Percentiles rank a stretch among this genome's conserved stretches.
These are phyloP conservation scores for Colletotrichum sp. DNA, from an alignment of 2,329 filamentous ascomycete species.

Conservation along the genomic window DNA sequence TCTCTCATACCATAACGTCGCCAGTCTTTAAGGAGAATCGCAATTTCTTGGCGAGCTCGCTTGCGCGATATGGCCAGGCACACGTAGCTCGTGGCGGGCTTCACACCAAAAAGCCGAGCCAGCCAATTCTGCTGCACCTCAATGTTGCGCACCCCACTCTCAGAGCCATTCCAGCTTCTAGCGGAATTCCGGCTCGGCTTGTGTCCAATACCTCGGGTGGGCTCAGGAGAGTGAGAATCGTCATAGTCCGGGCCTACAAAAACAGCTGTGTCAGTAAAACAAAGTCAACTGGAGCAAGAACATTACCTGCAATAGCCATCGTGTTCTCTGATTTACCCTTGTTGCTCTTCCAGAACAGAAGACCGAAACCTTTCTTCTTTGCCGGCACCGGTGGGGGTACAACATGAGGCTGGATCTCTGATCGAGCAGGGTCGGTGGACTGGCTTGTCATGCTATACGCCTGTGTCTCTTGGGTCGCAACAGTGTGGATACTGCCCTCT, in stretches of 20 bases:
- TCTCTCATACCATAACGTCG: slow-evolving; percentile 80
- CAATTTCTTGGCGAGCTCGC: slow-evolving; percentile 77
- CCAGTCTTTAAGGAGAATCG: slow-evolving; percentile 80
- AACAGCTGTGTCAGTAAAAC: slow-evolving; percentile 20
- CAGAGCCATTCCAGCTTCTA: slow-evolving; percentile 37
- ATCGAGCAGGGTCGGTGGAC: slow-evolving; percentile 18
- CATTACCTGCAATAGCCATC: slow-evolving; percentile 50
- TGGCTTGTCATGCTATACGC: slow-evolving; percentile 18
- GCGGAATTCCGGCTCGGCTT: slow-evolving; percentile 23
- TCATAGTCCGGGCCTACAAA: slow-evolving; percentile 36
- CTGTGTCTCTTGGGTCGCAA: slow-evolving; percentile 12
- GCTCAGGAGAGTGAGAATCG: slow-evolving; percentile 30
- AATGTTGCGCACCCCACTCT: slow-evolving; percentile 55
- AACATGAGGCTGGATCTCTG: not conserved
- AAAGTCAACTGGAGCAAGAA: not conserved
- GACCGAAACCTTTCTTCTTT: slow-evolving; percentile 55
- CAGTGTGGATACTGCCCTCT: slow-evolving; percentile 20
- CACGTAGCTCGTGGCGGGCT: slow-evolving; percentile 77
- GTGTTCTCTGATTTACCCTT: slow-evolving; percentile 46
- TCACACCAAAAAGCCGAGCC: slow-evolving; percentile 86
- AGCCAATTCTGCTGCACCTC: slow-evolving; percentile 85
- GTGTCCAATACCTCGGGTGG: slow-evolving; percentile 24
- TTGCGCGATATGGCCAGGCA: slow-evolving; percentile 75
- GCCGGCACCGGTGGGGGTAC: slow-evolving; percentile 14
- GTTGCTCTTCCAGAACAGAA: slow-evolving; percentile 61